Percentiles rank a stretch among this genome's conserved stretches.
These are phyloP conservation scores for Boletellus sp. DNA, from an alignment of 768 basidiomycete species.

Conservation along the genomic window DNA sequence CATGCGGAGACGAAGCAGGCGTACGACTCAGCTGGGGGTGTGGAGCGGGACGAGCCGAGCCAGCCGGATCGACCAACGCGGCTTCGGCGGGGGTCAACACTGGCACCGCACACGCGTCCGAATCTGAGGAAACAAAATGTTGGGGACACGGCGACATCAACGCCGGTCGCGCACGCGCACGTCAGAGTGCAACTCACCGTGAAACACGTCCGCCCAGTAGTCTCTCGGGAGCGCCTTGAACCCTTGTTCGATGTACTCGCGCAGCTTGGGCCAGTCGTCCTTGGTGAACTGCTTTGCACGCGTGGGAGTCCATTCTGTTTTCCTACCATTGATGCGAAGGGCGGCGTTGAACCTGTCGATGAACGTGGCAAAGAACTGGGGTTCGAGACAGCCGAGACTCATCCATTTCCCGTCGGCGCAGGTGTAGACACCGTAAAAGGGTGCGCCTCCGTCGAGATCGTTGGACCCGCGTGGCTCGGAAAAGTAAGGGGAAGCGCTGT, in stretches of 20 bases:
- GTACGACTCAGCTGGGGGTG: conserved; percentile 47
- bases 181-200: conserved; percentile 45
- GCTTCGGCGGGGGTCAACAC: conserved; percentile 66
- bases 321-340: conserved; percentile 40
- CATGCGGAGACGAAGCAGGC: conserved; percentile 19
- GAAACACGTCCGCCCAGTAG: conserved; percentile 66
- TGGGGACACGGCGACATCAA: neutral
- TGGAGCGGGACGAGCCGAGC: conserved; percentile 42
- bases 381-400: conserved; percentile 73
- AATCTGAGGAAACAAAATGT: conserved; percentile 39
- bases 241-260: conserved; percentile 56
- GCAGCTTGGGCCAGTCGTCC: conserved; percentile 55
- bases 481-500: conserved; percentile 35
- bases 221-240: conserved; percentile 60
- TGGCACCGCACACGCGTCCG: conserved; percentile 69
- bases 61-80: conserved; percentile 37
- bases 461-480: conserved; percentile 50
- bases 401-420: conserved; percentile 74
- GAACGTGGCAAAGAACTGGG: conserved; percentile 65
- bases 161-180: no score
- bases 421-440: conserved; percentile 71
- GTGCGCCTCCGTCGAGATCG: conserved; percentile 70
- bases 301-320: conserved; percentile 55
- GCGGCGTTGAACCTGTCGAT: conserved; percentile 50
- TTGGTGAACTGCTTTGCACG: conserved; percentile 41